Evolutionary conservation across 2,329 filamentous ascomycete species (phyloP).

Genomic region (Botrytis paeoniae): DNA sequence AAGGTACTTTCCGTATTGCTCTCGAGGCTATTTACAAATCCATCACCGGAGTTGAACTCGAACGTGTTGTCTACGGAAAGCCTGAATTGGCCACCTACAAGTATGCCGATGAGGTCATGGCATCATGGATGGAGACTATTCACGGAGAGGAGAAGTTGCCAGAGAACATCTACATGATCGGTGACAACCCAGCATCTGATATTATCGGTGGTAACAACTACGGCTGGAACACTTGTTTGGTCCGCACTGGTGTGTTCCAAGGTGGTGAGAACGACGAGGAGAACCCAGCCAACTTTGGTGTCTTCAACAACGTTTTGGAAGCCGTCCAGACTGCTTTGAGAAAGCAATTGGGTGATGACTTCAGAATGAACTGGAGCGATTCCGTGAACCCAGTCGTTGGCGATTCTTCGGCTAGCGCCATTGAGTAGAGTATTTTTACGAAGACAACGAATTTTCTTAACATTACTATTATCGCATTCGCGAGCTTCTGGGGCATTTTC

Average conservation of each 20-base stretch:
- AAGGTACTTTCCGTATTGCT: constrained; percentile 72
- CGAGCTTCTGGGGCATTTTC: neutral
- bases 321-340: constrained; percentile 65
- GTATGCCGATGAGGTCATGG: constrained; percentile 71
- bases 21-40: constrained; percentile 72
- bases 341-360: constrained; percentile 70
- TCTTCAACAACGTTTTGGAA: constrained; percentile 70
- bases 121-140: constrained; percentile 71
- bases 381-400: constrained; percentile 65
- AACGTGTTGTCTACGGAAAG: constrained; percentile 75
- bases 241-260: constrained; percentile 63
- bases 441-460: constrained; percentile 15
- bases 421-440: constrained; percentile 45
- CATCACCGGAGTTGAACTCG: constrained; percentile 65
- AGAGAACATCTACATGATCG: constrained; percentile 72
- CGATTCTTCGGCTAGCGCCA: constrained; percentile 51
- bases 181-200: constrained; percentile 71
- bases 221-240: constrained; percentile 77
- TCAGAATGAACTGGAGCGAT: constrained; percentile 70
- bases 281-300: constrained; percentile 74
- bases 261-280: constrained; percentile 72
- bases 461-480: neutral
- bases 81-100: constrained; percentile 74
- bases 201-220: constrained; percentile 78
- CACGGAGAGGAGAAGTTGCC: constrained; percentile 54